These are phyloP conservation scores for Prosopis cineraria DNA, from an alignment of 306 rosid species.

Conservation along the genomic window DNA sequence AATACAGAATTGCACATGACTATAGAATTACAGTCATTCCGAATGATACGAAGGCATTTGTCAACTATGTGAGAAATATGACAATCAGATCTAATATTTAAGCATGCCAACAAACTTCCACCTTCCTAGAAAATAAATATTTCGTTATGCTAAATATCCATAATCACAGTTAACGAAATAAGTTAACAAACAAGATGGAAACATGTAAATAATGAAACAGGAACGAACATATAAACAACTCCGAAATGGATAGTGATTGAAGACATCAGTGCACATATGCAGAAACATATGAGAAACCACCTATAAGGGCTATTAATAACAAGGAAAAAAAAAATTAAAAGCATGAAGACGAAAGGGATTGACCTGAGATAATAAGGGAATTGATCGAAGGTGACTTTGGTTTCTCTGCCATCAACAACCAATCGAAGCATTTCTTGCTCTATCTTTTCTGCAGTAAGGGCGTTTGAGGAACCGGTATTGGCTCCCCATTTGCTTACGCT, in stretches of 20 bases:
- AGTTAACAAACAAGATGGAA: neutral
- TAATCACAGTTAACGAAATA: constrained; percentile 3
- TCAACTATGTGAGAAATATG: neutral
- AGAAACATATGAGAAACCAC: neutral
- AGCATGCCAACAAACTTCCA: neutral
- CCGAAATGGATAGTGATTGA: neutral
- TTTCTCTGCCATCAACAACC: constrained; percentile 79
- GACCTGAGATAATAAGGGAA: constrained; percentile 90
- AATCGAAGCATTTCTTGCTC: constrained; percentile 83
- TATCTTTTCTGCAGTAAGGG: constrained; percentile 61
- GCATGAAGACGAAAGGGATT: neutral
- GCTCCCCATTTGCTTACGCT: constrained; percentile 61
- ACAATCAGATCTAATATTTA: neutral
- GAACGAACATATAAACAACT: neutral
- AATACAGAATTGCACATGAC: constrained; percentile 14
- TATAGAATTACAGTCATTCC: neutral
- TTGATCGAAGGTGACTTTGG: constrained; percentile 79
- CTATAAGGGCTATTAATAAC: neutral
- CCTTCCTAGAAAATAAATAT: neutral
- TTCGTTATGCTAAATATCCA: neutral
- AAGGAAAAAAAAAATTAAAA: neutral
- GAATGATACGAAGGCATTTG: neutral
- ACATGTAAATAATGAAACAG: neutral
- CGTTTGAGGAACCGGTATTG: constrained; percentile 33
- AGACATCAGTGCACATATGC: neutral